Evolutionary conservation across 164 flowering plant genomes (phyloP), one percentile per base, ranked within the genome.

Genomic region (Buxus sempervirens): DNA sequence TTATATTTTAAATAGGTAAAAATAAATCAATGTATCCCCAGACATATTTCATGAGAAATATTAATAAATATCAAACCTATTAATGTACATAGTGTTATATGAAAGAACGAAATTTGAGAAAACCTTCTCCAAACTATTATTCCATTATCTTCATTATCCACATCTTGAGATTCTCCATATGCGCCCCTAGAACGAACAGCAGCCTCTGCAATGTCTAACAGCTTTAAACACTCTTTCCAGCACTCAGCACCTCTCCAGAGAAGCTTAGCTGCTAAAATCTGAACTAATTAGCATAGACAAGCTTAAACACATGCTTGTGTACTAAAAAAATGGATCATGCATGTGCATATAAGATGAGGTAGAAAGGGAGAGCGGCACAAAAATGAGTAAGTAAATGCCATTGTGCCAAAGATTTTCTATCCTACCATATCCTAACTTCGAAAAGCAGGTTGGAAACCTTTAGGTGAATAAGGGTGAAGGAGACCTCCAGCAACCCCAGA

Each of bases 401-500:
- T 22, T 48, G 42, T 36, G 51, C 26, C 28, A 66, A 28, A n/a
- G 48, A 36, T 64, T 61, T 51, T 49, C 22, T 45, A 38, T 53
- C 65, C 58, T 41, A 19, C 42, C 68, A 65, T 58, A 62, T 64
- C 69, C 70, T 24, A 72, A 45, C 55, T n/a, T 41, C 67, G 20
- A 14, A 67, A 61, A 58, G 25, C 9, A 66, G 55, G 72, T 20
- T 36, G 14, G 59, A 22, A 10, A 92, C 97, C 97, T 89, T 92
- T 95, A 49, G 99, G 99, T 32, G 97, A 87, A 78, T 92, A 95
- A 65, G 99, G 99, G 53, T 95, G 99, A 62, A 95, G 79, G 7
- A 95, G 91, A 63, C 98, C 99, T 58, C 99, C 99, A 58, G 99
- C 76, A 56, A 95, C 85, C 28, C 99, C 99, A 23, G 99, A 92